Conservation (phyloP, 768 basidiomycete genomes). For the Suillus occidentalis region DNA sequence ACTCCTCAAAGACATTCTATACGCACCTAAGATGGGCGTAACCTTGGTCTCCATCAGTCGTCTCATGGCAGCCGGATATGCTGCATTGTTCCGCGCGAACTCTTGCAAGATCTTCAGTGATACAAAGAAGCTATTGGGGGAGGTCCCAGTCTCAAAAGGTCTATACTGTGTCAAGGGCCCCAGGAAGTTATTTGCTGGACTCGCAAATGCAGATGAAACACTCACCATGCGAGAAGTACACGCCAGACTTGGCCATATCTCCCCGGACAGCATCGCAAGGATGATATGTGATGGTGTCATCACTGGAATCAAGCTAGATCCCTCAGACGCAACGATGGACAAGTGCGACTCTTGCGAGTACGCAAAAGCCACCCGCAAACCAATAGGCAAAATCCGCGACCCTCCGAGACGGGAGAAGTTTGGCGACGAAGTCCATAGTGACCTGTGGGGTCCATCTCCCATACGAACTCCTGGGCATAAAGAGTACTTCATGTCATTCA, state of each 20-base stretch:
- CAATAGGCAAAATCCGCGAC: conserved; percentile 23
- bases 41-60: conserved; percentile 19
- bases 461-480: too few relatives aligned
- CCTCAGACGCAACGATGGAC: conserved; percentile 16
- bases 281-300: conserved; percentile 32
- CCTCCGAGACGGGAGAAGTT: not conserved
- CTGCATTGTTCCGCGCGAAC: conserved; percentile 12
- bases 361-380: conserved; percentile 39
- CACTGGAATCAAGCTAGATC: conserved; percentile 30
- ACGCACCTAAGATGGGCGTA: conserved; percentile 20
- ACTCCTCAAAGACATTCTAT: conserved; percentile 18
- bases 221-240: conserved; percentile 35
- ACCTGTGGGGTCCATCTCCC: too few relatives aligned
- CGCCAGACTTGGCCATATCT: conserved; percentile 35
- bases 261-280: conserved; percentile 18
- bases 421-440: too few relatives aligned
- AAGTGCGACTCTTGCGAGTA: conserved; percentile 46
- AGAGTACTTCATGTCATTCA: conserved; percentile 4
- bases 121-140: conserved; percentile 12
- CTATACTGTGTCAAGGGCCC: not conserved
- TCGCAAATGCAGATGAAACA: conserved; percentile 10
- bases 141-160: conserved; percentile 1
- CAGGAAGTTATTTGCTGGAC: not conserved
- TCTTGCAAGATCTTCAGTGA: conserved; percentile 14
- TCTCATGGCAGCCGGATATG: conserved; percentile 10